Evolutionary conservation across 2,329 filamentous ascomycete species (phyloP).

Genomic region (Colletotrichum sp.): DNA sequence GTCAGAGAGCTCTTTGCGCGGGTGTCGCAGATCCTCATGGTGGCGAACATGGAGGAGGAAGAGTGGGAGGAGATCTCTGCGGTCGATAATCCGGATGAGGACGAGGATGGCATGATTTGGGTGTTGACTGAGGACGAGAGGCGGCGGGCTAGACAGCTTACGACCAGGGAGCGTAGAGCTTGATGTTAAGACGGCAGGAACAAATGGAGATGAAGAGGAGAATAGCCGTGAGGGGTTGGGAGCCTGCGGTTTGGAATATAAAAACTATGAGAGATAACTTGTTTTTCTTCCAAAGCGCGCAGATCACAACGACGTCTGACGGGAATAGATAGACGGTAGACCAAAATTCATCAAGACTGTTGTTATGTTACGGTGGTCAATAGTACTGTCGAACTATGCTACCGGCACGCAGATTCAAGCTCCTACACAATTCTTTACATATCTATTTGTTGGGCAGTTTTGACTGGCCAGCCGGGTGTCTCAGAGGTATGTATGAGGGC

Average conservation of each 20-base stretch:
- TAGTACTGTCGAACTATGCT: no score
- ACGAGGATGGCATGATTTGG: constrained; percentile 73
- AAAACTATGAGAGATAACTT: constrained; percentile 15
- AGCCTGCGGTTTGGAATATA: neutral
- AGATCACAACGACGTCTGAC: neutral
- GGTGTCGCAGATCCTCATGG: constrained; percentile 80
- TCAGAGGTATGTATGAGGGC: no score
- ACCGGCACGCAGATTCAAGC: no score
- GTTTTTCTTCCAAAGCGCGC: neutral
- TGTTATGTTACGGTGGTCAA: no score
- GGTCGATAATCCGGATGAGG: constrained; percentile 35
- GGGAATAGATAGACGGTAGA: neutral
- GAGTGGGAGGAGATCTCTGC: constrained; percentile 82
- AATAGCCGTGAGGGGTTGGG: neutral
- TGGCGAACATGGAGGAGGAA: constrained; percentile 94
- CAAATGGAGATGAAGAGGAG: constrained; percentile 36
- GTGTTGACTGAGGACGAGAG: constrained; percentile 76
- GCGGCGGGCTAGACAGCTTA: constrained; percentile 72
- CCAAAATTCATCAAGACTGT: neutral
- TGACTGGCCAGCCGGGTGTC: no score
- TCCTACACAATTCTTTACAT: no score
- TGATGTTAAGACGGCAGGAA: neutral
- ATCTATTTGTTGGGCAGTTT: no score
- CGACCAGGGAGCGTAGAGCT: constrained; percentile 9
- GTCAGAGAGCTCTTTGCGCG: constrained; percentile 79